phyloP scores from a whole-genome alignment of 257 asterid species.

The Solanum paucissectum region DNA sequence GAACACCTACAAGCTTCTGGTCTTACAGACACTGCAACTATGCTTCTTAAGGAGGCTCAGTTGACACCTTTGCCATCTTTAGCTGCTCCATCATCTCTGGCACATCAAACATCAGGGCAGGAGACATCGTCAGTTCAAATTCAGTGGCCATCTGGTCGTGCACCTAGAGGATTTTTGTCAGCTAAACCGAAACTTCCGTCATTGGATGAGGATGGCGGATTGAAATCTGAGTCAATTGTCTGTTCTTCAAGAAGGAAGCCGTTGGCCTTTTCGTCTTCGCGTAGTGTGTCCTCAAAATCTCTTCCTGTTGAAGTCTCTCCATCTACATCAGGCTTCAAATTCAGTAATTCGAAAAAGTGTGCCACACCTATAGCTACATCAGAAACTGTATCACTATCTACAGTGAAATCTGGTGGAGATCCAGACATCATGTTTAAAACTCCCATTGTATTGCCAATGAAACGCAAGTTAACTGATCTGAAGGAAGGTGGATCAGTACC shows the following conservation, averaged over 20 bases:
- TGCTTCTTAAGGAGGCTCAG: slow-evolving; percentile 82
- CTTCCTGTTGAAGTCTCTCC: slow-evolving; percentile 38
- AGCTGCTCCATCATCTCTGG: slow-evolving; percentile 76
- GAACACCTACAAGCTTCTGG: slow-evolving; percentile 98
- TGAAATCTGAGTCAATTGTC: slow-evolving; percentile 36
- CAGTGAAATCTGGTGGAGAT: slow-evolving; percentile 37
- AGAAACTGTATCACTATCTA: slow-evolving; percentile 43
- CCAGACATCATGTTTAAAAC: slow-evolving; percentile 47
- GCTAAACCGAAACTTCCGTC: slow-evolving; percentile 39
- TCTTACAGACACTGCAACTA: slow-evolving; percentile 53
- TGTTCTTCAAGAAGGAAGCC: slow-evolving; percentile 49
- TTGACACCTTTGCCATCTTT: slow-evolving; percentile 83
- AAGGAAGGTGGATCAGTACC: slow-evolving; percentile 40
- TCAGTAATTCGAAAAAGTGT: slow-evolving; percentile 23
- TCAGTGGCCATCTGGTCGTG: slow-evolving; percentile 91
- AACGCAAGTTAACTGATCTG: slow-evolving; percentile 65
- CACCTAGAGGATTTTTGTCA: slow-evolving; percentile 56
- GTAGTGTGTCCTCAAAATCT: slow-evolving; percentile 22
- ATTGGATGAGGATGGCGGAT: slow-evolving; percentile 34
- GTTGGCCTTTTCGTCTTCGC: slow-evolving; percentile 27
- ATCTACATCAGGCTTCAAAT: slow-evolving; percentile 28
- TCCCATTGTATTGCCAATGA: slow-evolving; percentile 77
- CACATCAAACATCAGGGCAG: slow-evolving; percentile 60
- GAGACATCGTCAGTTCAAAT: slow-evolving; percentile 54
- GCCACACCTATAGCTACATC: slow-evolving; percentile 22